These are phyloP conservation scores for Acacia acuminata DNA, from an alignment of 306 rosid genomes.

Conservation along the genomic window DNA sequence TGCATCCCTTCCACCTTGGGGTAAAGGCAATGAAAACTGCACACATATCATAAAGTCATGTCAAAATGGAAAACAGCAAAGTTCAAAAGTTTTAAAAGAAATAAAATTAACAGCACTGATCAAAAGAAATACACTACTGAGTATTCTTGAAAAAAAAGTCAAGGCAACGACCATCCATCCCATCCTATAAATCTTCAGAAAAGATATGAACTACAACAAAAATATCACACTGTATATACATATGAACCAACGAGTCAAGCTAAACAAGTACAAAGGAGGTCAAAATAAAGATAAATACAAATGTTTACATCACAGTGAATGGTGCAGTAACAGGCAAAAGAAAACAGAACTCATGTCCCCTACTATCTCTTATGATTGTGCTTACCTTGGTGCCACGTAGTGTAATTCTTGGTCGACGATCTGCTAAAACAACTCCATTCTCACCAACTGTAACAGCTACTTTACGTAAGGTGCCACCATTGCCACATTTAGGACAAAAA, in stretches of 20 bases:
- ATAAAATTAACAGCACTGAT: not conserved
- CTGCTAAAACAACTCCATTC: constrained; percentile 79
- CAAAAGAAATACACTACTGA: constrained; percentile 1
- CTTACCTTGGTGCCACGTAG: constrained; percentile 96
- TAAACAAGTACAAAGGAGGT: not conserved
- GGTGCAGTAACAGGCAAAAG: not conserved
- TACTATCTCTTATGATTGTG: not conserved
- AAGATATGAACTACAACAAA: not conserved
- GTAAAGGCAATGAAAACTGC: constrained; percentile 88
- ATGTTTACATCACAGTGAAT: not conserved
- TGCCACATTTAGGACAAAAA: constrained; percentile 96
- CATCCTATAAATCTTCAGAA: constrained; percentile 3
- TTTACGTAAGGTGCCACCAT: constrained; percentile 95
- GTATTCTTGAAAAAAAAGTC: constrained; percentile 1
- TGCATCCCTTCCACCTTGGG: constrained; percentile 91
- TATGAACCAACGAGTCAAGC: constrained; percentile 15
- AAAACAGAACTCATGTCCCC: constrained; percentile 17
- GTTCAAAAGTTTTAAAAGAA: not conserved
- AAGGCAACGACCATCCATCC: not conserved
- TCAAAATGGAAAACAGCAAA: constrained; percentile 25
- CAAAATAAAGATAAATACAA: not conserved
- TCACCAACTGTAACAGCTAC: constrained; percentile 98
- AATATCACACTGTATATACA: not conserved
- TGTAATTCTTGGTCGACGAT: constrained; percentile 66
- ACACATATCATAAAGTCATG: constrained; percentile 32